Evolutionary conservation across 805 yeast genomes (phyloP), one percentile per base, ranked within the genome.

Genomic region (Saccharomycopsis fibuligera): DNA sequence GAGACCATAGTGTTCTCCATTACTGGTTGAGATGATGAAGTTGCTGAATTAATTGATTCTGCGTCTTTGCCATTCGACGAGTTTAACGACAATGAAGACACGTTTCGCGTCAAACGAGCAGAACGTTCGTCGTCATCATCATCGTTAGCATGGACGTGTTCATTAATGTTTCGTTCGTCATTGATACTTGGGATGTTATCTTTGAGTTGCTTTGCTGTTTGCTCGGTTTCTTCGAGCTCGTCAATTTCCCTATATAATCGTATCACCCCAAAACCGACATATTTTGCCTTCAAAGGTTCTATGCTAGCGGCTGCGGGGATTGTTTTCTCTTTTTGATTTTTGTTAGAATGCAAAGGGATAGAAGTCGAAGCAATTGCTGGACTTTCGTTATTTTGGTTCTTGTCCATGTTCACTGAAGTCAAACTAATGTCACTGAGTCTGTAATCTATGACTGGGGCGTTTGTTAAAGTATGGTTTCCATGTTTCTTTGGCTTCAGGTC

Each of bases 221-320:
- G n/a, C n/a, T n/a, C n/a, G n/a, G n/a, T n/a, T 19, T 51, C 56
- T 3, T 61, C 63, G 8, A 60, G 62, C 25, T 68, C 75, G 21
- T 73, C 63, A 31, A 57, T 72, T 46, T 81, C 81, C 47, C 82
- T 70, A 61, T 70, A 88, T 5, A 88, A 66, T 40, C 86, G 69
- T 5, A 88, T 78, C 5, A 83, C 79, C 0, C 96, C 96, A 47
- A 78, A 68, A 1, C 95, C 96, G 45, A 85, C 58, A 57, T 78
- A 74, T 49, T 72, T 72, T 3, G 91, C 91, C 56, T 69, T 72
- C 22, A 83, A 62, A 1, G 83, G 81, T 58, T 66, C 69, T 16
- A 38, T 29, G 22, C 29, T 44, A 6, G n/a, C 12, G 19, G 6
- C 17, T 8, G 21, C 24, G 16, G 12, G 5, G 5, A 27, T 9